phyloP scores from a whole-genome alignment of 2,329 filamentous ascomycete genomes.

The Stemphylium lycopersici region DNA sequence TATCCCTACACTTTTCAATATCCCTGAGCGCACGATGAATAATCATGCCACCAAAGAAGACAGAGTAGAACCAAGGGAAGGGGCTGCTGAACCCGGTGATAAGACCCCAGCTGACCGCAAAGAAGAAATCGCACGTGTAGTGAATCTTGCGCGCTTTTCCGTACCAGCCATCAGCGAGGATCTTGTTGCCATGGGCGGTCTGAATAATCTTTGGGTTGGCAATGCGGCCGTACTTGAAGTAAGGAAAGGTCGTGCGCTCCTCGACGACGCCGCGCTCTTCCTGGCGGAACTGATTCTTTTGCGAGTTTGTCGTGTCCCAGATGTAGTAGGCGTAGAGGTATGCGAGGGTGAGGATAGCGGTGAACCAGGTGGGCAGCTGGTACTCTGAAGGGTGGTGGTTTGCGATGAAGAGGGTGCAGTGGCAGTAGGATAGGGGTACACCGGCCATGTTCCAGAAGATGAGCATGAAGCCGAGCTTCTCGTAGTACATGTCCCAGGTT shows the following conservation, averaged over 20 bases:
- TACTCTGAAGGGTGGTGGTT: conserved; percentile 81
- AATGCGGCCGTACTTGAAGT: conserved; percentile 85
- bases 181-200: conserved; percentile 73
- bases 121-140: conserved; percentile 81
- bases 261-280: conserved; percentile 73
- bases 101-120: conserved; percentile 78
- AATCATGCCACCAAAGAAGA: conserved; percentile 83
- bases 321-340: conserved; percentile 88
- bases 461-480: conserved; percentile 97
- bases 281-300: conserved; percentile 91
- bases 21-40: conserved; percentile 77
- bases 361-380: conserved; percentile 72
- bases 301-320: conserved; percentile 90
- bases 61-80: conserved; percentile 87
- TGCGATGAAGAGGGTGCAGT: conserved; percentile 88
- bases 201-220: conserved; percentile 80
- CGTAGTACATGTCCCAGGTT: conserved; percentile 96
- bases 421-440: conserved; percentile 89
- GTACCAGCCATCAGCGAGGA: conserved; percentile 82
- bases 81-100: conserved; percentile 81
- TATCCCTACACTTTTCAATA: conserved; percentile 74
- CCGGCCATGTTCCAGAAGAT: conserved; percentile 97
- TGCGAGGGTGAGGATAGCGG: conserved; percentile 68
- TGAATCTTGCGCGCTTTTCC: conserved; percentile 79
- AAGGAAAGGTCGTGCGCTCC: conserved; percentile 81